Percentiles rank a stretch among this genome's conserved stretches.
These are phyloP conservation scores for Carex pumila DNA, from an alignment of 176 grass and related monocot genomes.

Conservation along the genomic window DNA sequence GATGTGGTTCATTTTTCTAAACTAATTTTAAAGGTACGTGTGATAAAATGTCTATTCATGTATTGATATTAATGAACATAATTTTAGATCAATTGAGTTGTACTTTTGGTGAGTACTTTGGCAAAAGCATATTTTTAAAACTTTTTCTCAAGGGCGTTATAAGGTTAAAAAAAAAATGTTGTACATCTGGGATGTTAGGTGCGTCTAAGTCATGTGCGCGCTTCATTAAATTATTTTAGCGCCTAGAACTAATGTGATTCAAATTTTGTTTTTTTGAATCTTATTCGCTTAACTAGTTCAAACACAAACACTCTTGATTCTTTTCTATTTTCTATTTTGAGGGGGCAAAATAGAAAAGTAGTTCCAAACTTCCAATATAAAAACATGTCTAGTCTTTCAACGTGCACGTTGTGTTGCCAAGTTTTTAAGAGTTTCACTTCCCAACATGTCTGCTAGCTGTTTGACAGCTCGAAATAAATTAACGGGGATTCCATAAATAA, in stretches of 20 bases:
- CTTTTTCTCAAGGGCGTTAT: not conserved
- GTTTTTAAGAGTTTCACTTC: not conserved
- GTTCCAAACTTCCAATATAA: not conserved
- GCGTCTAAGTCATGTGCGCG: not conserved
- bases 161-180: not conserved
- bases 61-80: not conserved
- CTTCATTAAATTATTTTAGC: not conserved
- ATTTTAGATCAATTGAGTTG: not conserved
- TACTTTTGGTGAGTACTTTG: not conserved
- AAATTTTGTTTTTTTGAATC: not conserved
- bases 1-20: not conserved
- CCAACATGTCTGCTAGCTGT: conserved; percentile 5
- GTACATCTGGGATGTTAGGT: not conserved
- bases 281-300: not conserved
- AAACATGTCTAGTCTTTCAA: not conserved
- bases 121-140: not conserved
- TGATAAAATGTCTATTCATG: not conserved
- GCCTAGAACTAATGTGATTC: not conserved
- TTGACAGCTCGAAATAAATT: not conserved
- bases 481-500: not conserved
- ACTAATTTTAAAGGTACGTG: not conserved
- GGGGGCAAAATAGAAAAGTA: not conserved
- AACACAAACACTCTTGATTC: not conserved
- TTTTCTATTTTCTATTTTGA: not conserved
- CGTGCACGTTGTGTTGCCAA: not conserved